Evolutionary conservation across 2,329 filamentous ascomycete species (phyloP).

Genomic region (Sphaerostilbella broomeana): DNA sequence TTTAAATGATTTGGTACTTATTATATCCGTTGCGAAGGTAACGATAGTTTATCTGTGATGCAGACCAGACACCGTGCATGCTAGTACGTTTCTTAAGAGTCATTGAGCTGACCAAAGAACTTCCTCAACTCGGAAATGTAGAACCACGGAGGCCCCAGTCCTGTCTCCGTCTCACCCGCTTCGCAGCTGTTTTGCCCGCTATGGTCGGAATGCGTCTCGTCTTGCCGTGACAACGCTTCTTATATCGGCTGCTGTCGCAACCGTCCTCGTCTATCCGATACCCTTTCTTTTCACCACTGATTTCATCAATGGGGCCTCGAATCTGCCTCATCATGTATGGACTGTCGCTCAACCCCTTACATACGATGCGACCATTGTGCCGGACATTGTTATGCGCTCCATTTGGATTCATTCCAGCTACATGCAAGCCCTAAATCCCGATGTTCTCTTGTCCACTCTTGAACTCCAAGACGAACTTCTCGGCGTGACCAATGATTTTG

Average conservation of each 20-base stretch:
- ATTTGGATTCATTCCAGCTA: slow-evolving; percentile 77
- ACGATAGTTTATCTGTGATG: slow-evolving; percentile 24
- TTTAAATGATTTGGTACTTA: slow-evolving; percentile 65
- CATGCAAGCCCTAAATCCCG: slow-evolving; percentile 64
- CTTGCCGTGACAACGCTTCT: slow-evolving; percentile 71
- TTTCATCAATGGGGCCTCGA: slow-evolving; percentile 63
- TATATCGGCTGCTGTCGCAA: slow-evolving; percentile 64
- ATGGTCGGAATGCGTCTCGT: slow-evolving; percentile 62
- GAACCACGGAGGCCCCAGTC: slow-evolving; percentile 67
- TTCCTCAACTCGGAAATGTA: slow-evolving; percentile 25
- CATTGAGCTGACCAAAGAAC: not conserved
- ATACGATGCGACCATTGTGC: slow-evolving; percentile 41
- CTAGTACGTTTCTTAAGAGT: not conserved
- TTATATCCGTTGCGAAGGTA: slow-evolving; percentile 72
- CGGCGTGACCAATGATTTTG: slow-evolving; percentile 51
- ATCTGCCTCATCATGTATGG: slow-evolving; percentile 74
- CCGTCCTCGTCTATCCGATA: slow-evolving; percentile 66
- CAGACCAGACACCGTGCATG: slow-evolving; percentile 11
- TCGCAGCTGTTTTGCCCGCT: slow-evolving; percentile 57
- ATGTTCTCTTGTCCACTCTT: slow-evolving; percentile 60
- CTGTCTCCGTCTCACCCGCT: slow-evolving; percentile 60
- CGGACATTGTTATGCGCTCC: slow-evolving; percentile 75
- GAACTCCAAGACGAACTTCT: slow-evolving; percentile 64
- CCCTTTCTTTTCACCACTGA: slow-evolving; percentile 68
- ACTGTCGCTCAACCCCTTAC: slow-evolving; percentile 62